phyloP scores from a whole-genome alignment of 1,284 basidiomycete genomes.

The Afroboletus lepidellus region DNA sequence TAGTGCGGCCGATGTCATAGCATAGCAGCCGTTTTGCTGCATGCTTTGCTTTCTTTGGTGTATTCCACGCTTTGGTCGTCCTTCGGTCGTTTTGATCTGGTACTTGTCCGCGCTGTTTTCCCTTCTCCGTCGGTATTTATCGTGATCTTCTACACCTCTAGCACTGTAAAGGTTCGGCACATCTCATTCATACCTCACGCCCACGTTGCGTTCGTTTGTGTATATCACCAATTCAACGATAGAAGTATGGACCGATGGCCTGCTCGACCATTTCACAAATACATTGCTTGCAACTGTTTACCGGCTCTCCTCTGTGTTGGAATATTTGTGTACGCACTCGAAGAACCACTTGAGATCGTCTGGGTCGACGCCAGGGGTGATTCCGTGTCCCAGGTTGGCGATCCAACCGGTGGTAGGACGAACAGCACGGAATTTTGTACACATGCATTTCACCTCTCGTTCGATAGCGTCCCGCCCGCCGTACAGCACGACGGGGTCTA shows the following conservation, averaged over 20 bases:
- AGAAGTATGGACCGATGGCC: conserved; percentile 9
- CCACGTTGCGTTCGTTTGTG: conserved; percentile 16
- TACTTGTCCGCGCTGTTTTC: conserved; percentile 1
- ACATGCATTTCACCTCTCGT: conserved; percentile 81
- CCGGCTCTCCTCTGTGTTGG: conserved; percentile 22
- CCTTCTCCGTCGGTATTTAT: conserved; percentile 29
- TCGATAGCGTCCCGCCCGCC: conserved; percentile 89
- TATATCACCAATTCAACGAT: conserved; percentile 21
- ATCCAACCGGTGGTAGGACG: conserved; percentile 77
- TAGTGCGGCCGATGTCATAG: conserved; percentile 77
- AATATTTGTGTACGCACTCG: conserved; percentile 88
- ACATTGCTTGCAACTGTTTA: neutral
- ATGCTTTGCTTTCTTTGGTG: conserved; percentile 14
- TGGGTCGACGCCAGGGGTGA: conserved; percentile 93
- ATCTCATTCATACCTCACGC: conserved; percentile 10
- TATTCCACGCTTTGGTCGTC: conserved; percentile 5
- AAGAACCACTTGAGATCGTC: conserved; percentile 90
- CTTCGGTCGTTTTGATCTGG: conserved; percentile 7
- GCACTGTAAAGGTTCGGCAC: conserved; percentile 35
- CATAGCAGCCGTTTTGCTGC: conserved; percentile 36
- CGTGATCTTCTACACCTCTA: conserved; percentile 20
- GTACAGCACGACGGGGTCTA: conserved; percentile 88
- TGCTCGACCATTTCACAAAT: conserved; percentile 1
- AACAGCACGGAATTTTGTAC: conserved; percentile 66
- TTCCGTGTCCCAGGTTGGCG: conserved; percentile 95